Base-by-base conservation (phyloP, 805 yeast species). In the Schizosaccharomyces octosporus region DNA sequence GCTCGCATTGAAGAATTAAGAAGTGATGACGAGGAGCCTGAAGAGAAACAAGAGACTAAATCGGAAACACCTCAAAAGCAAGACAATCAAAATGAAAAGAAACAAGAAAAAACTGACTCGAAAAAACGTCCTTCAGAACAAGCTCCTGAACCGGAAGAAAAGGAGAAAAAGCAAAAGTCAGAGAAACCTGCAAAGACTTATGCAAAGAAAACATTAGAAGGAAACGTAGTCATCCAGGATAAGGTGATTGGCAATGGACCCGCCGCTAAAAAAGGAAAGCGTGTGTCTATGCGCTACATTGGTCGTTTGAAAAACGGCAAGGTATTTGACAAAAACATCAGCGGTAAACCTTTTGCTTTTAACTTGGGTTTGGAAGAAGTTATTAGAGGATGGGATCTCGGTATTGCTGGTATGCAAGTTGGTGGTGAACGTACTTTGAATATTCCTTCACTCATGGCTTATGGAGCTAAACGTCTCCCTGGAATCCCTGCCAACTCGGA, bases 391-490 rank as follows among this genome's bases (percentile, higher is more conserved):
- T 93, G 95, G 87, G 99, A 93, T 72, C 80, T 90, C 70, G 99
- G 99, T 79, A 93, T 93, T 69, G 88, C 90, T 63, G 97, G 97
- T 72, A 89, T 93, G 97, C 82, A 95, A 63, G 95, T 87, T 71
- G 96, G 96, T 70, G 97, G 97, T 71, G 98, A 93, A 80, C 89
- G 98, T 80, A 83, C 97, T 78, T 87, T 93, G 67, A 80, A 87
- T 64, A 87, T 93, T 67, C 98, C 99, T 68, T 84, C 98, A 62
- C 81, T 89, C 69, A 85, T 86, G 82, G 99, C 96, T 63, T 93
- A 93, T 76, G 99, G 99, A 66, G 84, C 84, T 69, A 84, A 85
- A 76, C 81, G 85, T 66, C 79, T 93, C 66, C 98, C 98, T 67
- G 98, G 97, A 65, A 87, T 93, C 68, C 99, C 99, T 70, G 86